Evolutionary conservation across 176 grass and related monocot genomes (phyloP).

Genomic region (Cymbopogon citratus): DNA sequence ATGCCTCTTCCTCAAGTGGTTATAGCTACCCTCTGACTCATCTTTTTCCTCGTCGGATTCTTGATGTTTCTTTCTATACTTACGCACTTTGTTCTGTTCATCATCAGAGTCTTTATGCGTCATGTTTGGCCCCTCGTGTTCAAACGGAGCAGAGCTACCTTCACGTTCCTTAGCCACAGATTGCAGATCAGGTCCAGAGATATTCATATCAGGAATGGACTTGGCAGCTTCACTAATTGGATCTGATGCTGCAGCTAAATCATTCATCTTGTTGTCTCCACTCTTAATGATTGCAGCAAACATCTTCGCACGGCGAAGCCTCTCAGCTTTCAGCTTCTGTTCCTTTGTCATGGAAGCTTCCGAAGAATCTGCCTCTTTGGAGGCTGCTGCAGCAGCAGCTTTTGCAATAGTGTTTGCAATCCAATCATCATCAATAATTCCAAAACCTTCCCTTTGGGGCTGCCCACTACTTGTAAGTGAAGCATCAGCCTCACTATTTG

Average conservation of each 20-base stretch:
- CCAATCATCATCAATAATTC: constrained; percentile 81
- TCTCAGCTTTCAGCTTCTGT: constrained; percentile 91
- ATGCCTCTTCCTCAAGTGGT: constrained; percentile 49
- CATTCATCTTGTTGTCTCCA: constrained; percentile 32
- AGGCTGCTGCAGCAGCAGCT: constrained; percentile 70
- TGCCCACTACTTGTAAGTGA: constrained; percentile 41
- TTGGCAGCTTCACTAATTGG: constrained; percentile 21
- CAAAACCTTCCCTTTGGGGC: constrained; percentile 27
- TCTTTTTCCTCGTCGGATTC: constrained; percentile 30
- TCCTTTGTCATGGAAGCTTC: constrained; percentile 75
- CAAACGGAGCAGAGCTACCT: constrained; percentile 52
- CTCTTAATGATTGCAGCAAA: constrained; percentile 85
- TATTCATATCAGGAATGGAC: constrained; percentile 17
- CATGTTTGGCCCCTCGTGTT: constrained; percentile 14
- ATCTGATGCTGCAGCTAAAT: constrained; percentile 22
- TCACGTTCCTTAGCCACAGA: constrained; percentile 39
- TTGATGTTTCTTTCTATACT: constrained; percentile 43
- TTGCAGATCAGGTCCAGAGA: constrained; percentile 22
- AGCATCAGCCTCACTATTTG: constrained; percentile 35
- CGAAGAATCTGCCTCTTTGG: constrained; percentile 73
- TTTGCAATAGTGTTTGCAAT: constrained; percentile 84
- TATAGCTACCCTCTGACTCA: constrained; percentile 32
- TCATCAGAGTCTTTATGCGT: constrained; percentile 33
- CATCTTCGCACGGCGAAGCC: constrained; percentile 88
- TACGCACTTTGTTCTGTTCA: constrained; percentile 23